A percentile compares a stretch with the other conserved stretches of the same genome.
Conservation (phyloP, 2,329 filamentous ascomycete genomes). For the Nemania abortiva region DNA sequence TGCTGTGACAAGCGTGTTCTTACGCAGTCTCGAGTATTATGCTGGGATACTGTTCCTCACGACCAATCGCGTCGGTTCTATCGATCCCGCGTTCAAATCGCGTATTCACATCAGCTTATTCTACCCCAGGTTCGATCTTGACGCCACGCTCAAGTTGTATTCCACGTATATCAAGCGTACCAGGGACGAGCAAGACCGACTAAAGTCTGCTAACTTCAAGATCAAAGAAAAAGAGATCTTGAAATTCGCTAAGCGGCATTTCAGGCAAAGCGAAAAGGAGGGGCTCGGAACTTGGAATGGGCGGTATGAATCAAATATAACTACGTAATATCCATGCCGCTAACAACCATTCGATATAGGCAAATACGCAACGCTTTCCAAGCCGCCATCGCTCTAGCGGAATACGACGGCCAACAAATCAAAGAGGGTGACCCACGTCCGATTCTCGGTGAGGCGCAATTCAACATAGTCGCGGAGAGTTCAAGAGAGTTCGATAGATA, state of each 20-base stretch:
- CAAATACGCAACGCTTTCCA: slow-evolving; percentile 38
- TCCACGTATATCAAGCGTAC: slow-evolving; percentile 26
- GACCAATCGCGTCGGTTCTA: slow-evolving; percentile 28
- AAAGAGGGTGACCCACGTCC: slow-evolving; percentile 10
- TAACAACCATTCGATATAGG: not conserved
- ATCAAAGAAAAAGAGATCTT: slow-evolving; percentile 36
- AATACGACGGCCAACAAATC: slow-evolving; percentile 23
- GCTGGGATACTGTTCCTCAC: slow-evolving; percentile 24
- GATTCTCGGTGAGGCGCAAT: slow-evolving; percentile 29
- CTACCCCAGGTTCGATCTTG: slow-evolving; percentile 26
- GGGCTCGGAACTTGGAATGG: slow-evolving; percentile 32
- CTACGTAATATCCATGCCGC: not conserved
- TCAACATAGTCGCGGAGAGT: slow-evolving; percentile 33
- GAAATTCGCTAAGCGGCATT: slow-evolving; percentile 31
- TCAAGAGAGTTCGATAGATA: slow-evolving; percentile 37
- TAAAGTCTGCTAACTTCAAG: slow-evolving; percentile 5
- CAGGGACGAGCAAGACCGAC: slow-evolving; percentile 20
- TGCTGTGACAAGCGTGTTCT: slow-evolving; percentile 29
- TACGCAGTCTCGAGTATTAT: slow-evolving; percentile 30
- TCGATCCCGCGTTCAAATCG: slow-evolving; percentile 35
- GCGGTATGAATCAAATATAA: slow-evolving; percentile 17
- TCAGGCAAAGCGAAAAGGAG: slow-evolving; percentile 28
- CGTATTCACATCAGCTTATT: slow-evolving; percentile 31
- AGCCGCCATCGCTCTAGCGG: slow-evolving; percentile 28
- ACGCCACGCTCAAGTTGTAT: slow-evolving; percentile 25